phyloP scores from a whole-genome alignment of 495 filamentous ascomycete genomes.

The Lindgomyces ingoldianus region DNA sequence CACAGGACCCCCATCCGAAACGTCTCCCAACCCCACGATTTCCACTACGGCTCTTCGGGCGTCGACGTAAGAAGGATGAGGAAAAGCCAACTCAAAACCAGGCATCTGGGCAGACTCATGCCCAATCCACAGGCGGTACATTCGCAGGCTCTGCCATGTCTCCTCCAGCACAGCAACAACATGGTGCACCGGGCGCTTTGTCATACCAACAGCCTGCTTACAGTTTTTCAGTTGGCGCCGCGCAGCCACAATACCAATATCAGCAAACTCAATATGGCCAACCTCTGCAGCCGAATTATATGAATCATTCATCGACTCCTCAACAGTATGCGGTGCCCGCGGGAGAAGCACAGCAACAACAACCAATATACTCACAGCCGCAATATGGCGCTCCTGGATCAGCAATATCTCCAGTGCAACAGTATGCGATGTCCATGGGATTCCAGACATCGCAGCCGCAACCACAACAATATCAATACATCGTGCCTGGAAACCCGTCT shows the following conservation, averaged over 20 bases:
- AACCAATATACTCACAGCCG: neutral
- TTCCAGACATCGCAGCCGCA: neutral
- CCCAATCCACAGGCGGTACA: neutral
- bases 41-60: conserved; percentile 9
- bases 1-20: conserved; percentile 11
- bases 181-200: neutral
- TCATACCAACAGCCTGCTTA: neutral
- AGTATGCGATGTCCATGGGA: neutral
- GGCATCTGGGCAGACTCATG: neutral
- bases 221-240: neutral
- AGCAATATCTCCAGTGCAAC: no score
- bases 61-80: conserved; percentile 18
- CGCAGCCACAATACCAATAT: neutral
- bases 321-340: neutral
- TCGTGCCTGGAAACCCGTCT: neutral
- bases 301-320: neutral
- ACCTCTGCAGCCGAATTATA: neutral
- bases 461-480: neutral
- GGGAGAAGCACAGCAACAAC: neutral
- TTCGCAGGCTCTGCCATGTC: neutral
- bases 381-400: neutral
- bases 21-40: conserved; percentile 7
- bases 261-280: neutral
- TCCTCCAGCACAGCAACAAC: neutral
- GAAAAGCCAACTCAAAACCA: conserved; percentile 1